These are phyloP conservation scores for Dothideomycetidae sp. DNA, from an alignment of 2,329 filamentous ascomycete genomes.

Conservation along the genomic window DNA sequence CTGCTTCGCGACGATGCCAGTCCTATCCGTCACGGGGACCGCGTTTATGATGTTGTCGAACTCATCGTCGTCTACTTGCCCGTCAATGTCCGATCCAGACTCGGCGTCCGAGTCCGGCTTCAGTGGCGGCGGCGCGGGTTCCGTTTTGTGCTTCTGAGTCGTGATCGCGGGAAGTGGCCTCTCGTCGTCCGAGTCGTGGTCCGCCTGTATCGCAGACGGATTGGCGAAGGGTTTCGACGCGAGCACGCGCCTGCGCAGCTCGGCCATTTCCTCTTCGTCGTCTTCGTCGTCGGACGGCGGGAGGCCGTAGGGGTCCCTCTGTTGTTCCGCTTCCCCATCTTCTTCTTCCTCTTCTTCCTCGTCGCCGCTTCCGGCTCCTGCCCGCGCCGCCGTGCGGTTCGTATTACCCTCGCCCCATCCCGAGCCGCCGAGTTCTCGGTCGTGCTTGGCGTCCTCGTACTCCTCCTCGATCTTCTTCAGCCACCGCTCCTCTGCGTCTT, in stretches of 20 bases:
- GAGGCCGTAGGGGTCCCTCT: slow-evolving; percentile 57
- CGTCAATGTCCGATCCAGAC: slow-evolving; percentile 56
- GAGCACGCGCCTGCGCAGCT: slow-evolving; percentile 77
- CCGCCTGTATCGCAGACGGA: slow-evolving; percentile 24
- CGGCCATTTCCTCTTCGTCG: slow-evolving; percentile 84
- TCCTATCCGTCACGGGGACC: slow-evolving; percentile 74
- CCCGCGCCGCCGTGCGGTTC: slow-evolving; percentile 48
- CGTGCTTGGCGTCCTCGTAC: slow-evolving; percentile 64
- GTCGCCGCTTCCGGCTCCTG: slow-evolving; percentile 28
- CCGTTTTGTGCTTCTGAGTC: slow-evolving; percentile 45
- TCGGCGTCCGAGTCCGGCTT: slow-evolving; percentile 48
- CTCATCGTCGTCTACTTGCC: slow-evolving; percentile 58
- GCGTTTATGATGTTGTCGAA: slow-evolving; percentile 92
- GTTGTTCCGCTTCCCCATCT: slow-evolving; percentile 29
- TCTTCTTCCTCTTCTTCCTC: slow-evolving; percentile 31
- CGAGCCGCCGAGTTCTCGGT: slow-evolving; percentile 50
- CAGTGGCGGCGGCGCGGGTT: slow-evolving; percentile 36
- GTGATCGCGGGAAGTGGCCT: no score
- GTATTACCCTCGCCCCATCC: slow-evolving; percentile 86
- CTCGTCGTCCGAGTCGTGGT: no score
- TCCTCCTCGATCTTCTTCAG: slow-evolving; percentile 79
- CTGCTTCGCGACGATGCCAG: slow-evolving; percentile 54
- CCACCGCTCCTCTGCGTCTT: slow-evolving; percentile 76
- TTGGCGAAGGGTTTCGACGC: slow-evolving; percentile 79
- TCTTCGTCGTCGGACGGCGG: slow-evolving; percentile 61